Base-by-base conservation (phyloP, 441 rosid species). In the Daphne laureola region DNA sequence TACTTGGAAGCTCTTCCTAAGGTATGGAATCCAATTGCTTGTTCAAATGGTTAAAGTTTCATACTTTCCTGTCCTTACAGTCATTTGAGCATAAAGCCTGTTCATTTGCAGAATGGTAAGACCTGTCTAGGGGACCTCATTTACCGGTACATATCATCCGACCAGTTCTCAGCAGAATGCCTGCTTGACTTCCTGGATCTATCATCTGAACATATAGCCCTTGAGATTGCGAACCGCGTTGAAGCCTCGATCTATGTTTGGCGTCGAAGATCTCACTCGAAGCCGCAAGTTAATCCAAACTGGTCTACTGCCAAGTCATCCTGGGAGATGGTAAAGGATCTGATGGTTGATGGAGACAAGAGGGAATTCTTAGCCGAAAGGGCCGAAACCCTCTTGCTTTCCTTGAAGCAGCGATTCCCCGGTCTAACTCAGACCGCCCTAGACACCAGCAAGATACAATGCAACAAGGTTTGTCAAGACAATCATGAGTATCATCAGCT, bases 321-420 rank as follows among this genome's bases (percentile, higher is more conserved):
- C 12, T 81, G 92, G 92, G 84, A 71, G 41, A 66, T 79, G 71
- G 82, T 81, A 4, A 84, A 74, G 71, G 88, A 84, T 27, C 69
- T 64, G 14, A 76, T 84, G 81, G 63, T 71, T 13, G 79, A 79
- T 58, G 86, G 80, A 12, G 92, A 81, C 42, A 84, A 79, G 66
- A 68, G 84, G 52, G 92, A 81, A 46, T 57, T 74, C 43, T 84
- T 84, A 17, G 84, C 82, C 4, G 88, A 81, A 68, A 71, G 88
- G 70, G 82, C 88, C 0, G 79, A 81, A 71, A 74, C 64, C 63
- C 82, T 84, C 63, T 58, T 84, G 53, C 84, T 79, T 58, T 81
- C 82, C 74, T 67, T 84, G 78, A 84, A 82, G 61, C 92, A 79
- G 26, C 72, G 86, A 62, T 84, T 84, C 46, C 92, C 92, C 38